phyloP scores from a whole-genome alignment of 2,329 filamentous ascomycete species.

The Orbilia javanica region DNA sequence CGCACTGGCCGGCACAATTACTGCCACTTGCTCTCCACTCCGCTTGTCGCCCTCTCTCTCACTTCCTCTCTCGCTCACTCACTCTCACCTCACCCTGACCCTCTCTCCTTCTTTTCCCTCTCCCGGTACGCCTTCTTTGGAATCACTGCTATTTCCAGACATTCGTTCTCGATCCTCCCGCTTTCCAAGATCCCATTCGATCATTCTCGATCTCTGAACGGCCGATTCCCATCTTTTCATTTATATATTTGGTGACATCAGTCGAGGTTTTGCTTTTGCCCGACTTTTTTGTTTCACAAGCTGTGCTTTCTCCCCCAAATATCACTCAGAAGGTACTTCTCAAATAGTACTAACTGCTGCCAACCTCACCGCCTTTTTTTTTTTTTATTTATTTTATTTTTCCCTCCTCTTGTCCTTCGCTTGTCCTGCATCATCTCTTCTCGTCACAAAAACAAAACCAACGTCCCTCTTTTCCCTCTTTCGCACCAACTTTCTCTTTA shows the following conservation, averaged over 20 bases:
- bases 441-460: neutral
- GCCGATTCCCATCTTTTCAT: neutral
- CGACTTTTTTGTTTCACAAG: slow-evolving; percentile 33
- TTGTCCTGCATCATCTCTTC: slow-evolving; percentile 25
- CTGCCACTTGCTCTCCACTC: too few species aligned
- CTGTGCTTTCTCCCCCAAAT: slow-evolving; percentile 12
- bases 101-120: neutral
- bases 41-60: neutral
- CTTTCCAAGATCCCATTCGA: slow-evolving; percentile 7
- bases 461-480: slow-evolving; percentile 4
- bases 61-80: too few species aligned
- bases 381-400: neutral
- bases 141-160: neutral
- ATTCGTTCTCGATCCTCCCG: neutral
- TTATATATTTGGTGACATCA: slow-evolving; percentile 17
- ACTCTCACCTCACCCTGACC: too few species aligned
- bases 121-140: slow-evolving; percentile 19
- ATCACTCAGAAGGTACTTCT: neutral
- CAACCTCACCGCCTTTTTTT: slow-evolving; percentile 14
- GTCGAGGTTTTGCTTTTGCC: slow-evolving; percentile 28
- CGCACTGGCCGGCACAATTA: neutral
- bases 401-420: slow-evolving; percentile 12
- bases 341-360: neutral
- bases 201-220: neutral
- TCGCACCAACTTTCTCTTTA: neutral